Percentiles rank a stretch among this genome's conserved stretches.
These are phyloP conservation scores for Metschnikowia bowlesiae DNA, from an alignment of 805 yeast species.

Conservation along the genomic window DNA sequence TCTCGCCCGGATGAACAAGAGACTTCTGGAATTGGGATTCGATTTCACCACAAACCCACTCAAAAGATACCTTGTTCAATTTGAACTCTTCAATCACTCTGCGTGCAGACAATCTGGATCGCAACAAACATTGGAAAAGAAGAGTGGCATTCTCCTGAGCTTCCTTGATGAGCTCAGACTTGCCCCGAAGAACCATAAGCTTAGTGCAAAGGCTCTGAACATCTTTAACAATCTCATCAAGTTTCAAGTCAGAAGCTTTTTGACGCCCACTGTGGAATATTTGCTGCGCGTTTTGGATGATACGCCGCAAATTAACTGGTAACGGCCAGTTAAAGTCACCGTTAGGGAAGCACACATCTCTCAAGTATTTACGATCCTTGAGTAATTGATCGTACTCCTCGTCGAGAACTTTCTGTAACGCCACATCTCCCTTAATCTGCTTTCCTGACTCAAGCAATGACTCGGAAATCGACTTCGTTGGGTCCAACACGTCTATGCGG, in stretches of 20 bases:
- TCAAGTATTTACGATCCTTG: slow-evolving; percentile 72
- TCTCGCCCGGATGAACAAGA: slow-evolving; percentile 93
- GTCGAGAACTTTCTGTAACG: slow-evolving; percentile 75
- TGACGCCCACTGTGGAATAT: slow-evolving; percentile 90
- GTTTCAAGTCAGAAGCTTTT: slow-evolving; percentile 83
- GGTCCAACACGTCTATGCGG: slow-evolving; percentile 79
- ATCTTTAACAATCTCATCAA: slow-evolving; percentile 71
- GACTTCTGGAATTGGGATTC: slow-evolving; percentile 91
- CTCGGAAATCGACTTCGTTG: slow-evolving; percentile 57
- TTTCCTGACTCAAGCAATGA: slow-evolving; percentile 81
- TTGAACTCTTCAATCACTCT: slow-evolving; percentile 90
- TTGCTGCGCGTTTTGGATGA: slow-evolving; percentile 94
- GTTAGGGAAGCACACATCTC: slow-evolving; percentile 76
- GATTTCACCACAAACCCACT: slow-evolving; percentile 93
- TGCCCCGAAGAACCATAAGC: slow-evolving; percentile 78
- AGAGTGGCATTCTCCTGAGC: slow-evolving; percentile 92
- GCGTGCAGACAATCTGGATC: slow-evolving; percentile 88
- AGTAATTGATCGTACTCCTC: slow-evolving; percentile 76
- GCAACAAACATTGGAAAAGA: slow-evolving; percentile 82
- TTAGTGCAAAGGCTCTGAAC: slow-evolving; percentile 66
- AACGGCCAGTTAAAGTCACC: slow-evolving; percentile 98
- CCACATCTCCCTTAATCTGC: slow-evolving; percentile 85
- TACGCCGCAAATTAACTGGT: slow-evolving; percentile 95
- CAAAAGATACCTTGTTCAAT: slow-evolving; percentile 78
- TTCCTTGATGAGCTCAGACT: slow-evolving; percentile 63